Base-by-base conservation (phyloP, 208 protist species). In the Leishmania turanica region DNA sequence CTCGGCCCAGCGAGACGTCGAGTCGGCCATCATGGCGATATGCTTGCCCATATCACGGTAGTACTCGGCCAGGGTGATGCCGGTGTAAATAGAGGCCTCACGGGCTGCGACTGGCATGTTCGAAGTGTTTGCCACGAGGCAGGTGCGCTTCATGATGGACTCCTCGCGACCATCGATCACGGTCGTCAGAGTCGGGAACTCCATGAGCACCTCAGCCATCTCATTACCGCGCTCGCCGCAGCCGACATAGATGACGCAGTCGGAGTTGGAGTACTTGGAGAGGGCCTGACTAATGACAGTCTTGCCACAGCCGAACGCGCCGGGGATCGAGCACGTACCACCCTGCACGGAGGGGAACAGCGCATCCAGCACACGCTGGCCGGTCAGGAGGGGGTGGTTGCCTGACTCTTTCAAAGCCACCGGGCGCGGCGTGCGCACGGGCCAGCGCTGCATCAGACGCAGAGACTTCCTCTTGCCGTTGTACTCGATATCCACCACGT, bases 91-190 rank as follows among this genome's bases (percentile, higher is more conserved):
- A 45, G 99, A 99, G n/a, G 99, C 99, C 95, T 99, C 99, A 97
- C 99, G 98, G 40, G 99, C 99, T 80, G 99, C 99, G 68, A 99
- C 99, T 37, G 99, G 99, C 99, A 99, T 99, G 94, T 99, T 99
- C 53, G 99, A 99, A 19, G 99, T 99, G 90, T 99, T 99, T 51
- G 99, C 99, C n/a, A 99, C 99, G 24, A 99, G 92, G 71, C 95
- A 98, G 64, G 99, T 99, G 77, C 99, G 98, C 90, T 99, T 98
- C 99, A 99, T 99, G 91, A 99, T 99, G 49, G 98, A 98, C 79
- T 99, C 97, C 83, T 99, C 94, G 62, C 96, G 91, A 62, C 98
- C 99, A 83, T 99, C 90, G 54, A 99, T 92, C 83, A 99, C 86
- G 27, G 96, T 97, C 62, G 92, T 99, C 66, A 99, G 88, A 80